Evolutionary conservation across 495 filamentous ascomycete genomes (phyloP).

Genomic region (Penicillium canariense): DNA sequence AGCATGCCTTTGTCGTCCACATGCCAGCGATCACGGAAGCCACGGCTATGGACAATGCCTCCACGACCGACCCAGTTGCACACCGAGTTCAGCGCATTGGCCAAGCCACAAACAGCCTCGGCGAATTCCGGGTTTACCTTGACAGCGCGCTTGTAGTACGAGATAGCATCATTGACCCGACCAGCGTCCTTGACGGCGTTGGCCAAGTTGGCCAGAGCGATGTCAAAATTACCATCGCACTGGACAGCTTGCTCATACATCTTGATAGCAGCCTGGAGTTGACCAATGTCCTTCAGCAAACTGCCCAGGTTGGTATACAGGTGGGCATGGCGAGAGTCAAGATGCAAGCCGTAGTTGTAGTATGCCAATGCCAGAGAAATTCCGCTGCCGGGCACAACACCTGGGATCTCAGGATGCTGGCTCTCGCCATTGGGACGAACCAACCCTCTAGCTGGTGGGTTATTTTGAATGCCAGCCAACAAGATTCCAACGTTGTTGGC

Average conservation of each 20-base stretch:
- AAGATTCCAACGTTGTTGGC: constrained; percentile 98
- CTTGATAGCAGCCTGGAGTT: constrained; percentile 83
- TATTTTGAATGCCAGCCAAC: constrained; percentile 88
- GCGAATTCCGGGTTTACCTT: constrained; percentile 91
- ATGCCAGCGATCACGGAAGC: constrained; percentile 87
- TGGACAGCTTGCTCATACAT: constrained; percentile 97
- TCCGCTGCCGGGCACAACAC: constrained; percentile 81
- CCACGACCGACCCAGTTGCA: constrained; percentile 93
- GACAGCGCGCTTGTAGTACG: constrained; percentile 88
- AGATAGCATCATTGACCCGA: constrained; percentile 84
- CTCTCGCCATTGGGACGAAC: constrained; percentile 34
- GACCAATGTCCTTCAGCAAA: constrained; percentile 93
- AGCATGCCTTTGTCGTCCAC: constrained; percentile 86
- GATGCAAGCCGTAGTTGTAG: constrained; percentile 84
- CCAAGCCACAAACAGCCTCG: constrained; percentile 93
- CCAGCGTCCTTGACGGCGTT: constrained; percentile 99
- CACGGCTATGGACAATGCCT: constrained; percentile 69
- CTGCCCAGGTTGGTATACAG: constrained; percentile 97
- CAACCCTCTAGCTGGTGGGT: constrained; percentile 44
- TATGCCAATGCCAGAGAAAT: constrained; percentile 86
- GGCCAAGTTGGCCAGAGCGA: constrained; percentile 93
- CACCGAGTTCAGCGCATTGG: constrained; percentile 94
- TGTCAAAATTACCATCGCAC: constrained; percentile 91
- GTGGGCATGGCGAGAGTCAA: constrained; percentile 92
- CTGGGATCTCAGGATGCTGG: constrained; percentile 61